phyloP scores from a whole-genome alignment of 371 early-diverging fungal genomes.

The Zychaea mexicana region DNA sequence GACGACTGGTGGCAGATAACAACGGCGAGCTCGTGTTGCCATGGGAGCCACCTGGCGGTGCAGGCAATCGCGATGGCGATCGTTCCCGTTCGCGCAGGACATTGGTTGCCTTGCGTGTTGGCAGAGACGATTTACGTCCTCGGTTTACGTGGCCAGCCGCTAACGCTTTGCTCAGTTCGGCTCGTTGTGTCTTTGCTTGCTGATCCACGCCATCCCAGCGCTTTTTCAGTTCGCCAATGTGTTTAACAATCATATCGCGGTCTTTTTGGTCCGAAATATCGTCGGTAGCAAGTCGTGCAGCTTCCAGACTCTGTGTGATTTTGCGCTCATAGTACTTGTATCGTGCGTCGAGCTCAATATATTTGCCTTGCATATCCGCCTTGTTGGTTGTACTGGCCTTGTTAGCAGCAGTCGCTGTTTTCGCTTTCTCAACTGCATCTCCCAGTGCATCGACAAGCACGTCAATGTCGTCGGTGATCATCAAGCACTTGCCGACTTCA shows the following conservation, averaged over 20 bases:
- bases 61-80: conserved; percentile 13
- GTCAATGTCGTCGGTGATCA: conserved; percentile 47
- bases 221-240: conserved; percentile 18
- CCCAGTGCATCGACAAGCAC: conserved; percentile 41
- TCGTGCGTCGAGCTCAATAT: conserved; percentile 57
- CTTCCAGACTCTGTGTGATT: conserved; percentile 41
- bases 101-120: conserved; percentile 36
- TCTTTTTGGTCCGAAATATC: conserved; percentile 4
- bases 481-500: conserved; percentile 44
- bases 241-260: conserved; percentile 1
- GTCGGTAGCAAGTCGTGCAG: conserved; percentile 22
- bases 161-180: conserved; percentile 32
- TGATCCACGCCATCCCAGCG: conserved; percentile 26
- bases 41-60: conserved; percentile 11
- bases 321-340: conserved; percentile 56
- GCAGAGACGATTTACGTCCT: conserved; percentile 42
- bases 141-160: conserved; percentile 26
- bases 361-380: conserved; percentile 51
- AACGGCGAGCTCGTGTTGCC: conserved; percentile 4
- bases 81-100: conserved; percentile 26
- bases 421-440: conserved; percentile 39
- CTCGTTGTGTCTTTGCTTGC: conserved; percentile 31
- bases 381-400: conserved; percentile 28
- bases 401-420: conserved; percentile 15
- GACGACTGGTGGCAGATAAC: conserved; percentile 10